These are phyloP conservation scores for Clitopilus passeckerianus DNA, from an alignment of 768 basidiomycete species.

Conservation along the genomic window DNA sequence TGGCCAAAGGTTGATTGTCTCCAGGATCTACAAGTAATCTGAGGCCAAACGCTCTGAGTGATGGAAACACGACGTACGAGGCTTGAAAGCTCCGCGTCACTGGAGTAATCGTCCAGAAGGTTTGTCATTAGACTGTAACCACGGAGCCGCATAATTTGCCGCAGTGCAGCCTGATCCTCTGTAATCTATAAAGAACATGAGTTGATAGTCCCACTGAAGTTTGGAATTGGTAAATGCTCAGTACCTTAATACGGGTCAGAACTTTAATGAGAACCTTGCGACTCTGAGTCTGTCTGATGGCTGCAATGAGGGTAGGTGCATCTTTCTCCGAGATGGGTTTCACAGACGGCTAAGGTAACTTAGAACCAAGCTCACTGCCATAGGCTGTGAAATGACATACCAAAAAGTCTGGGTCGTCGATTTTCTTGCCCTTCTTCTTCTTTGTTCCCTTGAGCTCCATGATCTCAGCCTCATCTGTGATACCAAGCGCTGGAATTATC, in stretches of 20 bases:
- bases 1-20: conserved; percentile 75
- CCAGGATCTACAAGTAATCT: conserved; percentile 41
- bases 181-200: conserved; percentile 61
- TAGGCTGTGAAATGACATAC: conserved; percentile 35
- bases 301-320: conserved; percentile 88
- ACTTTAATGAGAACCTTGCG: conserved; percentile 79
- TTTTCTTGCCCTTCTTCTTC: conserved; percentile 89
- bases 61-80: conserved; percentile 43
- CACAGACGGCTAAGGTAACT: conserved; percentile 57
- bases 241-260: conserved; percentile 78
- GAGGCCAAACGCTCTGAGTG: background rate
- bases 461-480: conserved; percentile 83
- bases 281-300: conserved; percentile 83
- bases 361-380: conserved; percentile 1
- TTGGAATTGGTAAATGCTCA: background rate
- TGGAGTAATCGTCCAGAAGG: conserved; percentile 70
- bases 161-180: conserved; percentile 68
- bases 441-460: conserved; percentile 87
- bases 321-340: conserved; percentile 74
- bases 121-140: conserved; percentile 92
- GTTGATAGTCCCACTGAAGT: background rate
- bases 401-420: conserved; percentile 87
- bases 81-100: conserved; percentile 66
- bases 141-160: conserved; percentile 87
- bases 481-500: conserved; percentile 75